Evolutionary conservation across 768 basidiomycete genomes (phyloP), one percentile per base, ranked within the genome.

Genomic region (Tylopilus sp.): DNA sequence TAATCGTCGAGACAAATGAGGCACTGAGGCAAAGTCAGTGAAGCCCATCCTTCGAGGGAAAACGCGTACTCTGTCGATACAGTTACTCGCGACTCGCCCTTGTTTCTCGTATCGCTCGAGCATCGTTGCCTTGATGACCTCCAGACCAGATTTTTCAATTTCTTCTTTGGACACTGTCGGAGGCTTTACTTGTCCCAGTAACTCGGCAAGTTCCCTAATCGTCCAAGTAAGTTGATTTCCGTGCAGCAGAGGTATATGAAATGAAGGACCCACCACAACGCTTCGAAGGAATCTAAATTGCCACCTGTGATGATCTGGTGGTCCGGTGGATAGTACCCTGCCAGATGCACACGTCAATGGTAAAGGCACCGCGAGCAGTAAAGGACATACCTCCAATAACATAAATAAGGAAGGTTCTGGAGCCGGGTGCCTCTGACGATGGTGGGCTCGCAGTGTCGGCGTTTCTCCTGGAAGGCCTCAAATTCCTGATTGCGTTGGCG

Each of bases 1-100:
- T 97, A 97, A 50, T 96, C 92, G 51, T 91, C 88, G 45, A 96
- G 74, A 65, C 94, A 98, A 33, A 97, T 87, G 55, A 91, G 74
- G 63, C 88, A 92, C 87, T 89, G 58, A 7, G 43, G 37, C 19
- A 47, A 17, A 10, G 45, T 59, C 19, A 57, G 26, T 43, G 11
- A 29, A 25, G 30, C 29, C 6, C 14, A 11, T 48, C 29, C 16
- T 17, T 10, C n/a, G n/a, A n/a, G 33, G 34, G 6, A 47, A 19
- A 22, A 44, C 3, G 76, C 87, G 41, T 68, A 92, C 92, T 71
- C 81, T 74, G 38, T 97, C 94, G 8, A 78, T 73, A 54, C 91
- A 93, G 63, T 87, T 95, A n/a, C 78, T 79, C 22, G 87, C 75
- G 16, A 95, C 75, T 53, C 80, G 79, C 21, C 84, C 85, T 16